Evolutionary conservation across 805 yeast species (phyloP).

Genomic region (Cyberlindnera xylosilytica): DNA sequence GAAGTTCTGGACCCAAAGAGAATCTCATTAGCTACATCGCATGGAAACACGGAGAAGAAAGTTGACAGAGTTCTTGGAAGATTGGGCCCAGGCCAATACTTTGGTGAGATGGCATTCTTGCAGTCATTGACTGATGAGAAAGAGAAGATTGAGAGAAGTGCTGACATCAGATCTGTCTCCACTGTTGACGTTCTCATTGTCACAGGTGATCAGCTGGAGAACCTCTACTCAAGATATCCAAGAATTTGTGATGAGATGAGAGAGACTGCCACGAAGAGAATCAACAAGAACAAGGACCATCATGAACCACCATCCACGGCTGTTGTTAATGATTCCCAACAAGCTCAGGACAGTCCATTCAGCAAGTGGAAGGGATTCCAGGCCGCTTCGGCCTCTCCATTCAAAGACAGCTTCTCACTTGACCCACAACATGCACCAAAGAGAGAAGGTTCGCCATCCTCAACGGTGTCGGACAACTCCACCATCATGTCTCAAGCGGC

Average conservation of each 20-base stretch:
- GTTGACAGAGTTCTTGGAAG: slow-evolving; percentile 51
- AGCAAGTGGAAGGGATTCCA: slow-evolving; percentile 27
- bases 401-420: slow-evolving; percentile 3
- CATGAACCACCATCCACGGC: neutral
- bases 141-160: slow-evolving; percentile 42
- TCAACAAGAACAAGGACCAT: slow-evolving; percentile 27
- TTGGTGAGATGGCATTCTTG: slow-evolving; percentile 76
- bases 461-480: slow-evolving; percentile 2
- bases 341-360: slow-evolving; percentile 18
- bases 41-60: slow-evolving; percentile 18
- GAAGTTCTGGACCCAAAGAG: slow-evolving; percentile 52
- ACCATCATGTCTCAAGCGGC: slow-evolving; percentile 1
- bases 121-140: slow-evolving; percentile 37
- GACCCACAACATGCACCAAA: neutral
- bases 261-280: slow-evolving; percentile 55
- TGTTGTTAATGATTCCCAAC: neutral
- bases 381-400: slow-evolving; percentile 4
- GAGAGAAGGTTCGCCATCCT: slow-evolving; percentile 8
- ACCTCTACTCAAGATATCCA: slow-evolving; percentile 57
- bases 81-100: slow-evolving; percentile 59
- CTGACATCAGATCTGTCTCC: slow-evolving; percentile 60
- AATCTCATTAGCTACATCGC: slow-evolving; percentile 22
- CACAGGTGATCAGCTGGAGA: slow-evolving; percentile 50
- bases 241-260: slow-evolving; percentile 55
- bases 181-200: slow-evolving; percentile 60